phyloP scores from a whole-genome alignment of 2,329 filamentous ascomycete species.

The Alternaria hordeiaustralica region DNA sequence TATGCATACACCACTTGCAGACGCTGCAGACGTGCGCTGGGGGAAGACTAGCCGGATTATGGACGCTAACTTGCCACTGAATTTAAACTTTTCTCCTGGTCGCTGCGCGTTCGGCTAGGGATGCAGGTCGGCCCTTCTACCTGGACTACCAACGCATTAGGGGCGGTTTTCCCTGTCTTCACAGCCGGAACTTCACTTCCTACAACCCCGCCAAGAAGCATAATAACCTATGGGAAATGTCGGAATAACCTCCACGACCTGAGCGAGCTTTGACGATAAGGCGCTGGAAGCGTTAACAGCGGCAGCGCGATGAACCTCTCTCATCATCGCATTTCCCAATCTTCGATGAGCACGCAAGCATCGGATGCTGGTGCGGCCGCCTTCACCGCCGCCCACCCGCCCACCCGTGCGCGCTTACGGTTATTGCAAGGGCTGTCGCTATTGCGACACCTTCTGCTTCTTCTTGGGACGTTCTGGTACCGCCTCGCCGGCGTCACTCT shows the following conservation, averaged over 20 bases:
- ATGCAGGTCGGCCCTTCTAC: conserved; percentile 32
- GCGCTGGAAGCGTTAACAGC: conserved; percentile 13
- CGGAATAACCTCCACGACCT: conserved; percentile 29
- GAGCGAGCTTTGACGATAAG: conserved; percentile 1
- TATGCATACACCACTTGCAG: conserved; percentile 27
- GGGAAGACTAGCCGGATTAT: conserved; percentile 27
- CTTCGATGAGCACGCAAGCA: conserved; percentile 28
- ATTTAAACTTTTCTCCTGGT: conserved; percentile 29
- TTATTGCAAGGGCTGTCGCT: conserved; percentile 16
- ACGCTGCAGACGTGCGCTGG: conserved; percentile 13
- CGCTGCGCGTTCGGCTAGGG: conserved; percentile 21
- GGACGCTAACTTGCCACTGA: conserved; percentile 38
- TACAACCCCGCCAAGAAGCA: conserved; percentile 22
- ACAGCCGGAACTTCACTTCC: conserved; percentile 25
- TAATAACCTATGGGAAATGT: conserved; percentile 18
- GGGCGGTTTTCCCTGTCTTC: conserved; percentile 18
- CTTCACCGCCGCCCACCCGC: conserved; percentile 29
- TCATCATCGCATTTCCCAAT: conserved; percentile 23
- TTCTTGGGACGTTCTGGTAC: conserved; percentile 68
- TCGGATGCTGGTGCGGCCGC: conserved; percentile 23
- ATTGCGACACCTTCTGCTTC: conserved; percentile 63
- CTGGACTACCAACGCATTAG: conserved; percentile 21
- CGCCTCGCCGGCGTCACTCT: conserved; percentile 56
- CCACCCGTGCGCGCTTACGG: conserved; percentile 9
- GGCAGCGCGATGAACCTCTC: conserved; percentile 24